Evolutionary conservation across 768 basidiomycete genomes (phyloP).

Genomic region (Saitozyma sp.): DNA sequence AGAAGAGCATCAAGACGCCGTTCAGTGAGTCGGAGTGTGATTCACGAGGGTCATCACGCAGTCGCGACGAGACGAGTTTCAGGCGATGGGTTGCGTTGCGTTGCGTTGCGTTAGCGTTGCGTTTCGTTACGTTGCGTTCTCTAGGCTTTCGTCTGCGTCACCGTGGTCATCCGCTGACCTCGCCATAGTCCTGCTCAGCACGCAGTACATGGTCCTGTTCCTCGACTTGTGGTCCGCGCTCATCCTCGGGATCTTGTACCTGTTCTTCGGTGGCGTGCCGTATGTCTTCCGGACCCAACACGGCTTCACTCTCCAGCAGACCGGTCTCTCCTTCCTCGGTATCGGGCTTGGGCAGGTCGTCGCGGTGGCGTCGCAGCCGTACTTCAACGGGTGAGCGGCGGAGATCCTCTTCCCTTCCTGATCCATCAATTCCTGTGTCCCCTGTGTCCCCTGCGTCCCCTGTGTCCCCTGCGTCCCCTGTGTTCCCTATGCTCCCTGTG

Average conservation of each 20-base stretch:
- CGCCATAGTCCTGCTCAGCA: conserved; percentile 57
- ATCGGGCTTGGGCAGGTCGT: conserved; percentile 59
- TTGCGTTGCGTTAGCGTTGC: not conserved
- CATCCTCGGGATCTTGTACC: conserved; percentile 57
- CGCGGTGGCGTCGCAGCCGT: conserved; percentile 40
- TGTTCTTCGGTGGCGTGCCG: conserved; percentile 63
- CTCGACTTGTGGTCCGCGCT: conserved; percentile 67
- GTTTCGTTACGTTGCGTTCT: not conserved
- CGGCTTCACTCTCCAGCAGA: conserved; percentile 57
- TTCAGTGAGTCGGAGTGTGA: conserved; percentile 61
- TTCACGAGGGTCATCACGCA: no score
- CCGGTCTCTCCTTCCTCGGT: conserved; percentile 59
- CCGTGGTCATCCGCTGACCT: not conserved
- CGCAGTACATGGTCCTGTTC: conserved; percentile 74
- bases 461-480: no score
- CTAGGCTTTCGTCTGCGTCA: no score
- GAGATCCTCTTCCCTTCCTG: not conserved
- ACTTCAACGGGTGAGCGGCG: conserved; percentile 41
- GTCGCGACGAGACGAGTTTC: no score
- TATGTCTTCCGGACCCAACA: conserved; percentile 59
- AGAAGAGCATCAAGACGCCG: conserved; percentile 66
- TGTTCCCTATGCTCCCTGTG: no score
- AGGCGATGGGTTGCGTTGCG: not conserved
- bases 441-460: no score
- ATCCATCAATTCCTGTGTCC: no score